Conservation (phyloP, 768 basidiomycete genomes). For the Infundibulicybe gibba region DNA sequence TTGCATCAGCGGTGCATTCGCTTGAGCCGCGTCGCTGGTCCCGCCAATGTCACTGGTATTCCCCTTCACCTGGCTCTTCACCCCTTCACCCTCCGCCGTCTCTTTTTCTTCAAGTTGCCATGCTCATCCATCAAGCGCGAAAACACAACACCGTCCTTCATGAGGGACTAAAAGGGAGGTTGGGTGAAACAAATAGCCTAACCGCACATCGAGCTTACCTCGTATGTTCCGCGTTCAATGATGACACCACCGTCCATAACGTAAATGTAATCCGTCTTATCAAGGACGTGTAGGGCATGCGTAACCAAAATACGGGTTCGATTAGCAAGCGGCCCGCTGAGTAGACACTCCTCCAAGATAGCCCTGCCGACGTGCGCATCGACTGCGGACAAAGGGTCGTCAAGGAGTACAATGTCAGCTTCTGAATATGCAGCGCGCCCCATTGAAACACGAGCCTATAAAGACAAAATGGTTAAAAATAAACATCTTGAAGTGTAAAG, state of each 20-base stretch:
- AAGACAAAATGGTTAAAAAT: no score
- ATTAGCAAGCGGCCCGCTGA: constrained; percentile 45
- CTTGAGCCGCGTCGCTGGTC: constrained; percentile 19
- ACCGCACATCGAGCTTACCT: constrained; percentile 25
- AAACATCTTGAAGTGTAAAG: no score
- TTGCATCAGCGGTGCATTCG: constrained; percentile 39
- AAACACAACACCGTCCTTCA: constrained; percentile 39
- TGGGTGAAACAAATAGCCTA: background rate
- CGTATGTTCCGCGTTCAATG: constrained; percentile 59
- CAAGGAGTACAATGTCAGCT: constrained; percentile 64
- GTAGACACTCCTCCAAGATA: constrained; percentile 59
- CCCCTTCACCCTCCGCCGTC: constrained; percentile 18
- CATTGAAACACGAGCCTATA: constrained; percentile 39
- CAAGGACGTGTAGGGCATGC: constrained; percentile 54
- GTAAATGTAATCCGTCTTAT: constrained; percentile 60
- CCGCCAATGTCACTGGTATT: constrained; percentile 1
- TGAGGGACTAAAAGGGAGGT: constrained; percentile 33
- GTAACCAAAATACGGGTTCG: constrained; percentile 63
- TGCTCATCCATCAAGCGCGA: constrained; percentile 54
- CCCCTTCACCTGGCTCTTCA: constrained; percentile 6
- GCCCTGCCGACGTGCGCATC: constrained; percentile 70
- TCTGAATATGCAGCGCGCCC: constrained; percentile 43
- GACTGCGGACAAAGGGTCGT: constrained; percentile 67
- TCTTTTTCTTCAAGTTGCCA: constrained; percentile 34
- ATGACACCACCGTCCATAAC: constrained; percentile 58